Conservation (phyloP, 2,329 filamentous ascomycete species). For the Zymoseptoria passerinii region DNA sequence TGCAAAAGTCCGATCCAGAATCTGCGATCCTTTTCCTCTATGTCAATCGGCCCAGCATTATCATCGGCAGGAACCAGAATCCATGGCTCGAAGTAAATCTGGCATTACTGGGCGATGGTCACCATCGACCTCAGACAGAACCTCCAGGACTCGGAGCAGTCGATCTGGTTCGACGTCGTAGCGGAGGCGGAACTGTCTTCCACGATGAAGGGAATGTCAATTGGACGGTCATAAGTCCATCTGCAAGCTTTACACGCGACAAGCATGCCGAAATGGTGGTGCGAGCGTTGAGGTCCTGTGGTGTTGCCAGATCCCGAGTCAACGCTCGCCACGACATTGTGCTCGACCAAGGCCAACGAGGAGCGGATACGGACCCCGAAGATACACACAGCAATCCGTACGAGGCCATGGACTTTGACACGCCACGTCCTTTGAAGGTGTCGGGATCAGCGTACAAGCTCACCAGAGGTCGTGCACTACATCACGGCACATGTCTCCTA, state of each 20-base stretch:
- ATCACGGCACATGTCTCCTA: slow-evolving; percentile 87
- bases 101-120: slow-evolving; percentile 40
- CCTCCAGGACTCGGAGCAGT: slow-evolving; percentile 37
- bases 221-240: slow-evolving; percentile 83
- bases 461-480: slow-evolving; percentile 68
- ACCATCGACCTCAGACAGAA: slow-evolving; percentile 22
- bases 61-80: slow-evolving; percentile 95
- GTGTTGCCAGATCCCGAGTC: slow-evolving; percentile 56
- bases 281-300: slow-evolving; percentile 60
- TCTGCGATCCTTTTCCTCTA: slow-evolving; percentile 81
- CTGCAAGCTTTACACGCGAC: slow-evolving; percentile 68
- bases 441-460: slow-evolving; percentile 95
- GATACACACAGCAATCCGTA: slow-evolving; percentile 41
- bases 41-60: slow-evolving; percentile 74
- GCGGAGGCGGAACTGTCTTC: slow-evolving; percentile 87
- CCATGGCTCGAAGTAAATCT: slow-evolving; percentile 91
- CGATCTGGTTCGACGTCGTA: slow-evolving; percentile 70
- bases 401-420: slow-evolving; percentile 26
- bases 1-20: slow-evolving; percentile 62
- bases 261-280: slow-evolving; percentile 90
- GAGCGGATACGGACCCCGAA: slow-evolving; percentile 22
- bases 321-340: slow-evolving; percentile 94
- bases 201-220: slow-evolving; percentile 92
- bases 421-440: slow-evolving; percentile 55
- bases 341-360: slow-evolving; percentile 44